Conservation (phyloP, 441 rosid species). For the Erodium moschatum region DNA sequence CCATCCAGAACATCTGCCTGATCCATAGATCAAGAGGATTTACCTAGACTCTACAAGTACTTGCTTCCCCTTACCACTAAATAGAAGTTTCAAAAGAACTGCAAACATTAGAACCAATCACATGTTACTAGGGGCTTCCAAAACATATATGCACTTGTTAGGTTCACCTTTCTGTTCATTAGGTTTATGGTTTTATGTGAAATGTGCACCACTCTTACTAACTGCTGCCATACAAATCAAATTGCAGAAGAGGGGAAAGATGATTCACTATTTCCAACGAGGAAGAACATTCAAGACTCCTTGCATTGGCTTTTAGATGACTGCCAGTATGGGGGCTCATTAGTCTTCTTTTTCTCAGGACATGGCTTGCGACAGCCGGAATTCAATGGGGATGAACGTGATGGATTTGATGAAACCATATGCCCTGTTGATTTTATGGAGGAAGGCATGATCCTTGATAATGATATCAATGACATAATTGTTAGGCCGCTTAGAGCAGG, state of each 20-base stretch:
- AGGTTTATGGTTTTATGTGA: conserved; percentile 19
- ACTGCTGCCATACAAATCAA: background rate
- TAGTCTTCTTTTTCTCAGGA: conserved; percentile 49
- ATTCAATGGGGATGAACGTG: conserved; percentile 30
- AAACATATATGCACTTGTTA: background rate
- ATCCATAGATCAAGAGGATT: background rate
- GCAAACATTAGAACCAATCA: background rate
- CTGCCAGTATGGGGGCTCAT: conserved; percentile 29
- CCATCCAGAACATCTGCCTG: background rate
- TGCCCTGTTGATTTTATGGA: conserved; percentile 39
- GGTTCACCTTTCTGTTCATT: background rate
- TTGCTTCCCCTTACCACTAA: background rate
- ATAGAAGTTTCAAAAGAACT: background rate
- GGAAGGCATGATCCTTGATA: conserved; percentile 41
- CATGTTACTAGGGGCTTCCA: background rate
- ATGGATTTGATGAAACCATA: conserved; percentile 48
- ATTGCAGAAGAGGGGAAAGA: conserved; percentile 29
- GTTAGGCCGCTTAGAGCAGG: conserved; percentile 40
- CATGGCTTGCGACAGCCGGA: conserved; percentile 42
- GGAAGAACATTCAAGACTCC: conserved; percentile 32
- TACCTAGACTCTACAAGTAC: background rate
- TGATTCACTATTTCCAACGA: conserved; percentile 31
- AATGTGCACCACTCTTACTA: background rate
- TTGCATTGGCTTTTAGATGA: conserved; percentile 40
- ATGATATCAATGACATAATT: conserved; percentile 34